phyloP scores from a whole-genome alignment of 2,329 filamentous ascomycete genomes.

The Diaporthe nobilis region DNA sequence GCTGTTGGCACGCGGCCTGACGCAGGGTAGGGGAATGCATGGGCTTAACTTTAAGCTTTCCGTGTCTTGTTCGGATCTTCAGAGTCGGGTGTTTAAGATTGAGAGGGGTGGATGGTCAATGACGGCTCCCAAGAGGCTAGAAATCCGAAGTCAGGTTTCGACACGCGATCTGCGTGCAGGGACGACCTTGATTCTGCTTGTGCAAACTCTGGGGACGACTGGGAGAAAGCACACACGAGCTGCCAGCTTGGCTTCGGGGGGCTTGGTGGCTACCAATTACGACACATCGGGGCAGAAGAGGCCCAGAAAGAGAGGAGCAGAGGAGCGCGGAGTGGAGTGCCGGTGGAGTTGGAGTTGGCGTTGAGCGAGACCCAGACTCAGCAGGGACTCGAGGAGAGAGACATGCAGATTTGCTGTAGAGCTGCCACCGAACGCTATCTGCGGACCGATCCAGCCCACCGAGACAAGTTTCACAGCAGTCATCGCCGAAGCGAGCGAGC shows the following conservation, averaged over 20 bases:
- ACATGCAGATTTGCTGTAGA: not conserved
- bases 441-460: slow-evolving; percentile 20
- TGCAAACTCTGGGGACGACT: slow-evolving; percentile 6
- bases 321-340: not conserved
- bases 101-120: slow-evolving; percentile 10
- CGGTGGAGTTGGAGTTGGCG: slow-evolving; percentile 9
- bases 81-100: slow-evolving; percentile 25
- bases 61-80: slow-evolving; percentile 30
- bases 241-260: slow-evolving; percentile 17
- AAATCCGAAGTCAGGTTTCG: slow-evolving; percentile 7
- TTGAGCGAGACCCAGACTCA: slow-evolving; percentile 3
- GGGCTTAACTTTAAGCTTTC: slow-evolving; percentile 1
- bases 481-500: slow-evolving; percentile 15
- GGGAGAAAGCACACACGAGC: not conserved
- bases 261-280: slow-evolving; percentile 13
- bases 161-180: slow-evolving; percentile 3
- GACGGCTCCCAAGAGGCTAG: slow-evolving; percentile 25
- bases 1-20: not conserved
- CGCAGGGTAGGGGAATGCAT: not conserved
- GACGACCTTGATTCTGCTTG: slow-evolving; percentile 7
- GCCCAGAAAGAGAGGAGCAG: slow-evolving; percentile 8
- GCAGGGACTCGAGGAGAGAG: not conserved
- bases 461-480: slow-evolving; percentile 22
- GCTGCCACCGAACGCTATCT: not conserved
- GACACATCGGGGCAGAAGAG: slow-evolving; percentile 1